phyloP scores from a whole-genome alignment of 768 basidiomycete genomes.

The Ramaria rubella region DNA sequence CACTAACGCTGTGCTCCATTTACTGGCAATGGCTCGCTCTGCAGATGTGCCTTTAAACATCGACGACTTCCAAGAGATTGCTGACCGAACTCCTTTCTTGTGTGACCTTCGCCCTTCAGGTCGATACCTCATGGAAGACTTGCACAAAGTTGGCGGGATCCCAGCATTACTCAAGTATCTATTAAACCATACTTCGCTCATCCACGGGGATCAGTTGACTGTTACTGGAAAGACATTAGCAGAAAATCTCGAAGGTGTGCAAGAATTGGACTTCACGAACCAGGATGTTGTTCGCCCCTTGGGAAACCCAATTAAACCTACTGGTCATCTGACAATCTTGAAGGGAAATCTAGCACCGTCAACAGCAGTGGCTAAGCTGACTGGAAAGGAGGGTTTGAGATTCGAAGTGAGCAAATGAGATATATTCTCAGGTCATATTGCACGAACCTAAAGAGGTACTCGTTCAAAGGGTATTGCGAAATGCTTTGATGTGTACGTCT shows the following conservation, averaged over 20 bases:
- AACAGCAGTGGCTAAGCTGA: constrained; percentile 86
- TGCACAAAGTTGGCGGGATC: constrained; percentile 79
- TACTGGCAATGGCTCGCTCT: constrained; percentile 80
- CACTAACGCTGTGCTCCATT: constrained; percentile 81
- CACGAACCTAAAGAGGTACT: not conserved
- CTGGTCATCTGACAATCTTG: constrained; percentile 82
- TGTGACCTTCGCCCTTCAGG: constrained; percentile 85
- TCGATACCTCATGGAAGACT: constrained; percentile 85
- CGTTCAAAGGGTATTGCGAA: constrained; percentile 55
- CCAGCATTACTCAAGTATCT: constrained; percentile 83
- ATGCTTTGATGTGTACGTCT: constrained; percentile 62
- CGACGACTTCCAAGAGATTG: constrained; percentile 80
- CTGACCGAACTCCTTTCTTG: constrained; percentile 75
- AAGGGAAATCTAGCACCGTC: constrained; percentile 85
- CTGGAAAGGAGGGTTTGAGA: constrained; percentile 81
- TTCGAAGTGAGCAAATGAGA: constrained; percentile 54
- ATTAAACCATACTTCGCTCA: constrained; percentile 66
- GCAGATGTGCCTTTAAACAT: constrained; percentile 68
- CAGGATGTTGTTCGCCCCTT: constrained; percentile 75
- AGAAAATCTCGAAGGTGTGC: constrained; percentile 75
- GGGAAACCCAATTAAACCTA: constrained; percentile 75
- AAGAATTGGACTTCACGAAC: constrained; percentile 58
- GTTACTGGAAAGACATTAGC: constrained; percentile 89
- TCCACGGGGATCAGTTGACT: constrained; percentile 78
- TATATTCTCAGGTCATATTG: constrained; percentile 1